A percentile compares a stretch with the other conserved stretches of the same genome.
These are phyloP conservation scores for Cytospora leucostoma DNA, from an alignment of 2,329 filamentous ascomycete genomes.

Conservation along the genomic window DNA sequence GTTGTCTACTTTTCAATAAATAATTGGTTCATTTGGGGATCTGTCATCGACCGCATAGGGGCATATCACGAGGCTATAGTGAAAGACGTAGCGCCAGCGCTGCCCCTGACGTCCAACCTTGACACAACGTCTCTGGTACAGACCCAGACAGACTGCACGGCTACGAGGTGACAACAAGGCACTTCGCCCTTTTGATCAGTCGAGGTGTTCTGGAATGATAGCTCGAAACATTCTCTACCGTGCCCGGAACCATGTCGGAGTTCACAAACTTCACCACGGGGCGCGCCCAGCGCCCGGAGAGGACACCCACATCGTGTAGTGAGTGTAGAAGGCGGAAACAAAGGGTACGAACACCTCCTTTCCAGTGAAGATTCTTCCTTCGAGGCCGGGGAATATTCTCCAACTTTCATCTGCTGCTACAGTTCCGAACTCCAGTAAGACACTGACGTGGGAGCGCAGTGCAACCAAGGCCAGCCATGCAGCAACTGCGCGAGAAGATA, in stretches of 20 bases:
- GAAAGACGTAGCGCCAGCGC: background rate
- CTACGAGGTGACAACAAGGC: background rate
- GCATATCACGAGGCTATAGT: background rate
- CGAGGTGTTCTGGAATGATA: background rate
- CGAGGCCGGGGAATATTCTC: background rate
- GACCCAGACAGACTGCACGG: background rate
- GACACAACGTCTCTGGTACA: background rate
- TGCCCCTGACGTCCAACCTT: slow-evolving; percentile 10
- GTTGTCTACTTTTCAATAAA: background rate
- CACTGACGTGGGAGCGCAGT: slow-evolving; percentile 39
- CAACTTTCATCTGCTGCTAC: background rate
- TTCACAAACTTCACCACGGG: slow-evolving; percentile 35
- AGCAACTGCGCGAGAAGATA: slow-evolving; percentile 55
- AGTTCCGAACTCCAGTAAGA: background rate
- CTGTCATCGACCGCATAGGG: background rate
- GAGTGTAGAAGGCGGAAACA: slow-evolving; percentile 56
- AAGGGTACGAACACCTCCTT: slow-evolving; percentile 41
- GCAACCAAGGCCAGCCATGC: slow-evolving; percentile 56
- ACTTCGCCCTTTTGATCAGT: background rate
- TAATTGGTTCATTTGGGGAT: background rate
- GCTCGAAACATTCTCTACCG: background rate
- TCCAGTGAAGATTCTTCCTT: background rate
- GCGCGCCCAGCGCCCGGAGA: slow-evolving; percentile 37
- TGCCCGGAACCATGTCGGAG: slow-evolving; percentile 37
- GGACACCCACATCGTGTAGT: slow-evolving; percentile 48